Evolutionary conservation across 176 grass and related monocot genomes (phyloP).

Genomic region (Carex kokanica): DNA sequence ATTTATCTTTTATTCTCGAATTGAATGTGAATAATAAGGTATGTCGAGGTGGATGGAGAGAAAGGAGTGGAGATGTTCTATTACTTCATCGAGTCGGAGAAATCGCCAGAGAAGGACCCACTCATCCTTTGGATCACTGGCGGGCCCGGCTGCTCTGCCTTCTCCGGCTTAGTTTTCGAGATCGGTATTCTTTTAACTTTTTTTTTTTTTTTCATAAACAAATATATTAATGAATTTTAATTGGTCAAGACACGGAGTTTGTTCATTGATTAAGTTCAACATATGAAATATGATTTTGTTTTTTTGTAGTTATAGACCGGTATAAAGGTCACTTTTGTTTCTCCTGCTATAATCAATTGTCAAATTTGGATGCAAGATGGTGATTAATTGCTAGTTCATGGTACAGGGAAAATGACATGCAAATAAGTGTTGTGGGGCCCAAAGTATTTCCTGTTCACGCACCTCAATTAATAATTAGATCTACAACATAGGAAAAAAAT

Average conservation of each 20-base stretch:
- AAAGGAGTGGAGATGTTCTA: constrained; percentile 51
- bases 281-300: constrained; percentile 4
- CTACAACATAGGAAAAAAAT: too few species aligned
- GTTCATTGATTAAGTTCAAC: background rate
- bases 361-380: background rate
- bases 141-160: constrained; percentile 55
- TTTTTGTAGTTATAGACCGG: background rate
- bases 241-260: background rate
- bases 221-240: background rate
- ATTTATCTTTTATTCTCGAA: too few species aligned
- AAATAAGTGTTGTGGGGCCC: background rate
- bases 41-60: constrained; percentile 57
- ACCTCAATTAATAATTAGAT: too few species aligned
- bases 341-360: background rate
- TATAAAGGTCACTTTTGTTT: background rate
- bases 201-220: background rate
- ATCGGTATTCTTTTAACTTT: constrained; percentile 28
- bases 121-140: constrained; percentile 65
- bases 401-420: background rate
- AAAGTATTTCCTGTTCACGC: background rate
- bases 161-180: constrained; percentile 53
- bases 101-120: constrained; percentile 40
- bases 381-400: background rate
- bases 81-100: constrained; percentile 63
- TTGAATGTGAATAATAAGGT: too few species aligned